Conservation (phyloP, 2,329 filamentous ascomycete genomes). For the Clarireedia homoeocarpa region DNA sequence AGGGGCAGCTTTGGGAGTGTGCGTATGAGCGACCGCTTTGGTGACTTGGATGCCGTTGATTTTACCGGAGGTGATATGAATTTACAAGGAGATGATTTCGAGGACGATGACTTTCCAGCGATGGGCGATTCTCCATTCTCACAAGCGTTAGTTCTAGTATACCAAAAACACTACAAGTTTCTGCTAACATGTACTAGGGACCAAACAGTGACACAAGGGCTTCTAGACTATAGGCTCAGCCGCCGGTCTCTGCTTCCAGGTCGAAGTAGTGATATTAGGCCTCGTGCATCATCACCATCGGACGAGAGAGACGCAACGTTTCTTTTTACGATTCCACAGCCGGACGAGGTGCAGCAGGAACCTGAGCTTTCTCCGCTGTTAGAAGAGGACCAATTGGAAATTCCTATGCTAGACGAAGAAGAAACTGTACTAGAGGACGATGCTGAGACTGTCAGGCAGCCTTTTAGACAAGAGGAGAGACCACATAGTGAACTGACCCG, state of each 20-base stretch:
- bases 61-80: slow-evolving; percentile 19
- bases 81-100: slow-evolving; percentile 19
- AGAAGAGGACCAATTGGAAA: neutral
- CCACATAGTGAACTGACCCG: neutral
- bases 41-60: slow-evolving; percentile 23
- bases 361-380: neutral
- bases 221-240: neutral
- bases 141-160: slow-evolving; percentile 12
- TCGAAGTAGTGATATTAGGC: slow-evolving; percentile 26
- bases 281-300: slow-evolving; percentile 13
- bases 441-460: neutral
- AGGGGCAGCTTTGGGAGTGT: slow-evolving; percentile 42
- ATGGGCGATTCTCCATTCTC: slow-evolving; percentile 13
- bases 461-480: neutral
- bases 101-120: slow-evolving; percentile 16
- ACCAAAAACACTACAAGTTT: neutral
- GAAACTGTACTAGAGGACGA: neutral
- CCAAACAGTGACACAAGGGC: neutral
- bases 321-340: slow-evolving; percentile 26
- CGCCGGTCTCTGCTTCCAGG: slow-evolving; percentile 17
- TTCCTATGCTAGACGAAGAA: neutral
- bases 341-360: slow-evolving; percentile 13
- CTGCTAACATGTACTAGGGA: neutral
- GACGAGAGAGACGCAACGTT: slow-evolving; percentile 30
- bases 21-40: slow-evolving; percentile 46